These are phyloP conservation scores for Trichoderma atrobrunneum DNA, from an alignment of 2,329 filamentous ascomycete species.

Conservation along the genomic window DNA sequence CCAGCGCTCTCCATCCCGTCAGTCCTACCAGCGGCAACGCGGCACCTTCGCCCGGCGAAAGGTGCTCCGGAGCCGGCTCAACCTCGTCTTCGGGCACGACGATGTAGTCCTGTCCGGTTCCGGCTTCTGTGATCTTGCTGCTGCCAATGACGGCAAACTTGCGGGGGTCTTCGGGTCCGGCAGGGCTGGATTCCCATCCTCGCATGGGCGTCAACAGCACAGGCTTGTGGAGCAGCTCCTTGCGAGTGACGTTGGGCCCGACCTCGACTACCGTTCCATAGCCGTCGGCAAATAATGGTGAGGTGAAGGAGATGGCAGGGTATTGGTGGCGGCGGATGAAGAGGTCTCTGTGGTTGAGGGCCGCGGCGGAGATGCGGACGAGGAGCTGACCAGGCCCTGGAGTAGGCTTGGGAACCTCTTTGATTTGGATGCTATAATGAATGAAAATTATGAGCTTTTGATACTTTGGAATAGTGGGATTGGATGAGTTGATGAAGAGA, in stretches of 20 bases:
- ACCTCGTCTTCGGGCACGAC: slow-evolving; percentile 68
- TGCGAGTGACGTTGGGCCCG: slow-evolving; percentile 46
- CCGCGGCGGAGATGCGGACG: slow-evolving; percentile 71
- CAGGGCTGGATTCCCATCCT: slow-evolving; percentile 70
- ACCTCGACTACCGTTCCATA: slow-evolving; percentile 68
- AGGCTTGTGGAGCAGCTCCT: slow-evolving; percentile 55
- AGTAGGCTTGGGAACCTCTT: slow-evolving; percentile 59
- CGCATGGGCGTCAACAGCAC: slow-evolving; percentile 77
- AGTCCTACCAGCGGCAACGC: slow-evolving; percentile 81
- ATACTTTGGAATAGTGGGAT: background rate
- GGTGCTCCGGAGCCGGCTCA: slow-evolving; percentile 70
- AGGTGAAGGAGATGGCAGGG: slow-evolving; percentile 75
- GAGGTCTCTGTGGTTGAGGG: slow-evolving; percentile 92
- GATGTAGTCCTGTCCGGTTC: slow-evolving; percentile 73
- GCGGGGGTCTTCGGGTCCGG: slow-evolving; percentile 66
- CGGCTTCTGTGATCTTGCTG: slow-evolving; percentile 58
- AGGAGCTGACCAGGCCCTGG: slow-evolving; percentile 68
- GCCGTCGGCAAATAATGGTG: slow-evolving; percentile 80
- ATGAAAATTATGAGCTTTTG: slow-evolving; percentile 14
- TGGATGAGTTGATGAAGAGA: no score
- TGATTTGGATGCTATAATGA: slow-evolving; percentile 52
- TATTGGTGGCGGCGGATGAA: slow-evolving; percentile 93
- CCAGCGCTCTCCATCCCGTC: slow-evolving; percentile 82
- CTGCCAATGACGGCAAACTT: slow-evolving; percentile 67
- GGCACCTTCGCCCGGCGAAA: slow-evolving; percentile 72